Evolutionary conservation across 2,329 filamentous ascomycete genomes (phyloP).

Genomic region (Trichophyton schoenleinii): DNA sequence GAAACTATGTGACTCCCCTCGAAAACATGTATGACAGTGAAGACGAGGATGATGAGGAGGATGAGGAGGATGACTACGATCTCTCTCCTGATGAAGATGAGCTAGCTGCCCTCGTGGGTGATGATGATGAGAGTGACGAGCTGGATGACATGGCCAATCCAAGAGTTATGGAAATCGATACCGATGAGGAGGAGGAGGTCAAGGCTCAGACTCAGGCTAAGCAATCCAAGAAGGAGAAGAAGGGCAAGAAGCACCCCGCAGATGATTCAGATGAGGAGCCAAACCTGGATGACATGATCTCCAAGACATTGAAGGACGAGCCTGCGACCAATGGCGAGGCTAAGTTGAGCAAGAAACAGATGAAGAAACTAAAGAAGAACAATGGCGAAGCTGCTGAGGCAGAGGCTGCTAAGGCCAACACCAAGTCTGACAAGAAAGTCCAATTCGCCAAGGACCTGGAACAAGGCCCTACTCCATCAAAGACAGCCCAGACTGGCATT

Average conservation of each 20-base stretch:
- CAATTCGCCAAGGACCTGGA: conserved; percentile 98
- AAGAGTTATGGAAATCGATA: conserved; percentile 70
- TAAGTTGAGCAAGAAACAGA: conserved; percentile 89
- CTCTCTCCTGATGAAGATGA: conserved; percentile 69
- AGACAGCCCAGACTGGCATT: conserved; percentile 44
- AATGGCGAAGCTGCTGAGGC: conserved; percentile 67
- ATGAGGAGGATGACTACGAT: conserved; percentile 63
- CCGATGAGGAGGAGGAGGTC: conserved; percentile 70
- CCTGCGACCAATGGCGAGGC: conserved; percentile 37
- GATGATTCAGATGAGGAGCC: conserved; percentile 58
- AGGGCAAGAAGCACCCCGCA: conserved; percentile 65
- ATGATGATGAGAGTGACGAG: conserved; percentile 57
- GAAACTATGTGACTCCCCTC: conserved; percentile 78
- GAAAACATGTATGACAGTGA: conserved; percentile 30
- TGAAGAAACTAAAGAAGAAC: conserved; percentile 98
- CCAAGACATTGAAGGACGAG: conserved; percentile 51
- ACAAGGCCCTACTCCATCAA: conserved; percentile 70
- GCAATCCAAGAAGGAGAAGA: conserved; percentile 57
- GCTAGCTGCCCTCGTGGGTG: conserved; percentile 41
- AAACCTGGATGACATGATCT: conserved; percentile 69
- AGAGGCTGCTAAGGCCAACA: conserved; percentile 38
- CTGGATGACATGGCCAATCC: conserved; percentile 67
- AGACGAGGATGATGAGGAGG: conserved; percentile 37
- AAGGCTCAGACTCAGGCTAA: conserved; percentile 45
- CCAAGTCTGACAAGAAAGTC: conserved; percentile 79